A percentile compares a stretch with the other conserved stretches of the same genome.
Evolutionary conservation across 805 yeast species (phyloP).

Genomic region (Kodamaea nitidulidarum): DNA sequence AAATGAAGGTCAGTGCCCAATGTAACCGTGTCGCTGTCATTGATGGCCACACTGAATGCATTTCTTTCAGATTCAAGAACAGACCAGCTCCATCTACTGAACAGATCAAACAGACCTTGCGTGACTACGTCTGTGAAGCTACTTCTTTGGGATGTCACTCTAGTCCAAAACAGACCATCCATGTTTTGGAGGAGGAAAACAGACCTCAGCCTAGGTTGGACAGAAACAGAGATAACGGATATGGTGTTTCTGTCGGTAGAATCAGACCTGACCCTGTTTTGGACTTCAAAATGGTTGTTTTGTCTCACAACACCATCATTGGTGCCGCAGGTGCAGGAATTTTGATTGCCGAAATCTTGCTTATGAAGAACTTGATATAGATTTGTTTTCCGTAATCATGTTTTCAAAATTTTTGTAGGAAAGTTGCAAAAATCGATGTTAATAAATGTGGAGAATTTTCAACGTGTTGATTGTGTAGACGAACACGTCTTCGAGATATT

Average conservation of each 20-base stretch:
- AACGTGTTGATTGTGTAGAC: constrained; percentile 9
- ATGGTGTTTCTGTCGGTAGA: constrained; percentile 92
- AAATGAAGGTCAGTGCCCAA: constrained; percentile 87
- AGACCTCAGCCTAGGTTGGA: constrained; percentile 98
- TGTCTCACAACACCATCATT: constrained; percentile 93
- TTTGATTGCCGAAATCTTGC: constrained; percentile 84
- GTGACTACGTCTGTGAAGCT: constrained; percentile 82
- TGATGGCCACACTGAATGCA: constrained; percentile 97
- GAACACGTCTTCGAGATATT: constrained; percentile 33
- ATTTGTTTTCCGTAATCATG: background rate
- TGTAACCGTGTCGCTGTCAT: constrained; percentile 96
- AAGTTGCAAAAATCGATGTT: background rate
- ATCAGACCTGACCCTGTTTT: constrained; percentile 89
- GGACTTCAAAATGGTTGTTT: constrained; percentile 94
- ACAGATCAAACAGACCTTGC: constrained; percentile 64
- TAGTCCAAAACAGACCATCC: constrained; percentile 90
- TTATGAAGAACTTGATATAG: constrained; percentile 2
- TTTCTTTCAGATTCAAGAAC: constrained; percentile 76
- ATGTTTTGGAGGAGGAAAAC: constrained; percentile 83
- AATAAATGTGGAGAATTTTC: background rate
- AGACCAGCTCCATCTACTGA: constrained; percentile 84
- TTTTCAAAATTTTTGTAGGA: background rate
- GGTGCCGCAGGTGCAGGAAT: constrained; percentile 99
- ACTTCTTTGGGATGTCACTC: constrained; percentile 74
- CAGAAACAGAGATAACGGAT: constrained; percentile 91